Evolutionary conservation across 495 filamentous ascomycete species (phyloP), one percentile per base, ranked within the genome.

Genomic region (Penicillium riverlandense): DNA sequence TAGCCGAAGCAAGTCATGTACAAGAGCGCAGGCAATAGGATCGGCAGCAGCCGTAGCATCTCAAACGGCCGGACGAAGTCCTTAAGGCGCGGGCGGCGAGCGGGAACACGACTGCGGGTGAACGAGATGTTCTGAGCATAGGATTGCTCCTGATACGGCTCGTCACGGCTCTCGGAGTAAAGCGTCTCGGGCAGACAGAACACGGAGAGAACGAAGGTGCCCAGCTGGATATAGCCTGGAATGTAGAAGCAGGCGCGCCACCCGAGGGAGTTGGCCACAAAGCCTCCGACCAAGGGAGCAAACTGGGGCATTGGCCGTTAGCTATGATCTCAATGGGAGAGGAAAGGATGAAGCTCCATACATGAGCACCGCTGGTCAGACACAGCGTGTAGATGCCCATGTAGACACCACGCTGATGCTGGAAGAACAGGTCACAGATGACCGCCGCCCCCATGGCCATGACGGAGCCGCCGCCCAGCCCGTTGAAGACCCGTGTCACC

Each of bases 391-490:
- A 61, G 7, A 61, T 49, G 8, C 58, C 58, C 39, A 59, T 53
- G 13, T 44, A 53, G 15, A 50, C 45, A 12, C 68, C 69, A 10
- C 66, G 49, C 47, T 72, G 62, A 37, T 71, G 66, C 16, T 66
- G 49, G 36, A 67, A 71, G 44, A 63, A 72, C 35, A 72, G 38
- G 39, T 72, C 69, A 35, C 62, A 60, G 28, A 69, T 65, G 9
- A 61, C 63, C 29, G 63, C 65, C 13, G 57, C 61, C 2, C 66
- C 69, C 10, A 66, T 39, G 6, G 58, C 67, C 39, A 62, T 54
- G 5, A 59, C 62, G 10, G 43, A 36, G 16, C 65, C 63, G 6
- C 54, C 56, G 0, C 57, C 62, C 38, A 70, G 67, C 22, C 63
- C 65, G n/a, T 52, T 64, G 32, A 70, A 30, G 14, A 63, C 53